Evolutionary conservation across 768 basidiomycete genomes (phyloP).

Genomic region (Collybia sordida): DNA sequence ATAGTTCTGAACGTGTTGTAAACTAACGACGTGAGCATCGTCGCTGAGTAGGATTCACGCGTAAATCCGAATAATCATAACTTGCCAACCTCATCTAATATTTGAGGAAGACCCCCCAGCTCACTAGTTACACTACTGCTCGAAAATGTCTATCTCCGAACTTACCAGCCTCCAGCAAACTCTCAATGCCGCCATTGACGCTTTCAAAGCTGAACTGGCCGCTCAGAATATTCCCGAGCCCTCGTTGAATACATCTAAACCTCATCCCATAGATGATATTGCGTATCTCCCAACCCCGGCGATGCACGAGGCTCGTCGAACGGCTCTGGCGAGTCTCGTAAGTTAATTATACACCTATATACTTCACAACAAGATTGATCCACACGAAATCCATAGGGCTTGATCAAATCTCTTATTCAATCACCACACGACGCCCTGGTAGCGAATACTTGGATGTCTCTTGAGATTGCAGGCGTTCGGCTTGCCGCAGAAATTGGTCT

Average conservation of each 20-base stretch:
- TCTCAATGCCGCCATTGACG: slow-evolving; percentile 36
- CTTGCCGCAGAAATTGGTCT: slow-evolving; percentile 33
- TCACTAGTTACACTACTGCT: not conserved
- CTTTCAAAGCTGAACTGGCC: slow-evolving; percentile 35
- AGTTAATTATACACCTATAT: not conserved
- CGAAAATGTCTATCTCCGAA: slow-evolving; percentile 32
- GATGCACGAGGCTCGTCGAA: slow-evolving; percentile 35
- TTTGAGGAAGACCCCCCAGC: not conserved
- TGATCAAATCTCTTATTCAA: slow-evolving; percentile 33
- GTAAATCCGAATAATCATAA: not conserved
- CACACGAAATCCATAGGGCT: slow-evolving; percentile 18
- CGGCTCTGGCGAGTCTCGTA: slow-evolving; percentile 33
- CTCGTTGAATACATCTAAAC: slow-evolving; percentile 32
- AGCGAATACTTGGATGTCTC: slow-evolving; percentile 31
- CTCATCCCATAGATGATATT: slow-evolving; percentile 36
- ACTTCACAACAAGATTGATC: not conserved
- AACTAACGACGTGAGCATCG: no score
- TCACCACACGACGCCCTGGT: slow-evolving; percentile 35
- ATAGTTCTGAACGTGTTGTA: no score
- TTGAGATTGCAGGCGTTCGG: slow-evolving; percentile 31
- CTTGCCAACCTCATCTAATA: not conserved
- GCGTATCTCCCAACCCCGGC: slow-evolving; percentile 32
- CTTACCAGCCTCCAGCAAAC: slow-evolving; percentile 37
- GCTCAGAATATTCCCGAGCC: slow-evolving; percentile 34
- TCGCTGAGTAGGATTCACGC: no score